Base-by-base conservation (phyloP, 768 basidiomycete species). In the Amanita fuliginea region DNA sequence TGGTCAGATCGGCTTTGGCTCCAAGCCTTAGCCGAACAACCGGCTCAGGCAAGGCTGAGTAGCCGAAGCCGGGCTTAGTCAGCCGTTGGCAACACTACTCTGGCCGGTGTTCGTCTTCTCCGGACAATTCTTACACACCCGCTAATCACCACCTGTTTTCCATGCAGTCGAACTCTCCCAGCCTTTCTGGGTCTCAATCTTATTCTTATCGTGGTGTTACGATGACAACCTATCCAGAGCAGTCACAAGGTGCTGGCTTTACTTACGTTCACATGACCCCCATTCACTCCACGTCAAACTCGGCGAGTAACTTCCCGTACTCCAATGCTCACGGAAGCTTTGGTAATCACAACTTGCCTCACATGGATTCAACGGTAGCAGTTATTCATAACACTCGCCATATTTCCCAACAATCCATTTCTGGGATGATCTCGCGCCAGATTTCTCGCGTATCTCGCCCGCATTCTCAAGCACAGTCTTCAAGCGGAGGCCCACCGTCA, bases 361-460 rank as follows among this genome's bases (percentile, higher is more conserved):
- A 57, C 43, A 59, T 61, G 47, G 57, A 56, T 28, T 57, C 60
- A 1, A 54, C 60, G 19, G 57, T 54, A 9, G 36, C 21, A 53
- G 57, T 30, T 36, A 54, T 45, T 22, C 51, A 44, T 54, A 42
- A 59, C 24, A 13, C 53, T 7, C 57, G 58, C 7, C 53, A 56
- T 32, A 58, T 46, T 26, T 54, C 62, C 6, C 42, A 50, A 13
- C 37, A 64, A 21, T 59, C 64, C 10, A 56, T 62, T 35, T 41
- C 69, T 52, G 49, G 66, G 6, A 58, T 67, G 0, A 60, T 73
- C 4, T 78, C 77, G n/a, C 73, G 78, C 8, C 73, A 78, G 4
- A 76, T 80, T 19, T 78, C 78, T 0, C 78, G 78, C 51, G 74
- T 80, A 19, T 78, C 76, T 0, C 75, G 77, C 51, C 76, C 77